A percentile compares a stretch with the other conserved stretches of the same genome.
Conservation (phyloP, 371 early-diverging fungal species). For the Chytridium lagenaria region DNA sequence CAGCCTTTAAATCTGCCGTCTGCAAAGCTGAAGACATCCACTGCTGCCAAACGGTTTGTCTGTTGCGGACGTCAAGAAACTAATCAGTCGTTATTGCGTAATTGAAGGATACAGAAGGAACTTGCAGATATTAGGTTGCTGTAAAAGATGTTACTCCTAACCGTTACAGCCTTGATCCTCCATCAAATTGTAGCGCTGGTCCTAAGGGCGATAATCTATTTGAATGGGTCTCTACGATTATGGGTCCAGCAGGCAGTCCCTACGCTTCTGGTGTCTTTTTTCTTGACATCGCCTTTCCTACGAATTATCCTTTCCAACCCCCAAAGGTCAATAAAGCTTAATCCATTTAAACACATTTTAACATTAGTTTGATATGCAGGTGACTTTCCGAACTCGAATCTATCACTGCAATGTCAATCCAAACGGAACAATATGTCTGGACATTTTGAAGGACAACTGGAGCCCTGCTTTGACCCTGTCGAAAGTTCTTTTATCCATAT, state of each 20-base stretch:
- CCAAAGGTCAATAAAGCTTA: slow-evolving; percentile 66
- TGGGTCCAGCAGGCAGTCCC: slow-evolving; percentile 85
- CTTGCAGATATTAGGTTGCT: slow-evolving; percentile 80
- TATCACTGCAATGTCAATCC: slow-evolving; percentile 95
- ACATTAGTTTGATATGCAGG: slow-evolving; percentile 50
- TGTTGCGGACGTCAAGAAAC: too few relatives aligned
- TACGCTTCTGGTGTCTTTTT: slow-evolving; percentile 83
- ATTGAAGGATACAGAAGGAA: slow-evolving; percentile 81
- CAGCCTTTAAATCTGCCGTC: too few relatives aligned
- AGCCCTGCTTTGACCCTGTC: slow-evolving; percentile 92
- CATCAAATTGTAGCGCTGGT: slow-evolving; percentile 94
- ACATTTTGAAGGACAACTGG: slow-evolving; percentile 95
- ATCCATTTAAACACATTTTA: slow-evolving; percentile 1
- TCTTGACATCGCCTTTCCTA: slow-evolving; percentile 81
- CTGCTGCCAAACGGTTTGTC: too few relatives aligned
- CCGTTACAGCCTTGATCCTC: slow-evolving; percentile 80
- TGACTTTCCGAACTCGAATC: slow-evolving; percentile 86
- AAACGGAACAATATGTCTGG: slow-evolving; percentile 90
- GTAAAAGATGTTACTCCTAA: slow-evolving; percentile 14
- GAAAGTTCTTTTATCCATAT: slow-evolving; percentile 88
- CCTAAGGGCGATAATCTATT: slow-evolving; percentile 95
- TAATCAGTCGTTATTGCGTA: too few relatives aligned
- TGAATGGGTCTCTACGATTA: slow-evolving; percentile 95
- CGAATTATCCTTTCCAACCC: slow-evolving; percentile 94
- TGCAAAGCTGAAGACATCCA: too few relatives aligned